Evolutionary conservation across 305 asterid genomes (phyloP), one percentile per base, ranked within the genome.

Genomic region (Solanum hybrid): DNA sequence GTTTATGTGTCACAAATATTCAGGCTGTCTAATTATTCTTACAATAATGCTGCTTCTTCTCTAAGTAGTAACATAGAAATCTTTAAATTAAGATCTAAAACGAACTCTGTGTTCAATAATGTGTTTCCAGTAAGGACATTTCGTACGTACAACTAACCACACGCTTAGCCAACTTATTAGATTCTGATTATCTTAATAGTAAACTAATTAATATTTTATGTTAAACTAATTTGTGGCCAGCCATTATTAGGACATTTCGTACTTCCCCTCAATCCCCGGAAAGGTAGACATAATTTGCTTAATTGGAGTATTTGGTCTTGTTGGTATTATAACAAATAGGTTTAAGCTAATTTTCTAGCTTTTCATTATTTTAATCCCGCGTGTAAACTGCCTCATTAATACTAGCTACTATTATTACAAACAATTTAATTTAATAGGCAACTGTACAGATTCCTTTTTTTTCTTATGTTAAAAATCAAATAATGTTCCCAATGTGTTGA

Each of bases 401-500:
- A 37, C 13, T 72, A 16, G 37, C 66, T 5, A 51, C 66, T 66
- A n/a, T 16, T 72, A 86, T 40, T 36, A 29, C 34, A 22, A 69
- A 42, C 66, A 80, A 46, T 46, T 27, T 36, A 82, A 46, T 27
- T 76, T 35, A 82, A 46, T 27, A 84, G 38, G 73, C 87, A 84
- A 84, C 73, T 84, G 40, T 32, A 46, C 87, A 84, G 87, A 84
- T 84, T 84, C 87, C 73, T 29, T 17, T 66, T 46, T 38, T 40
- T 7, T 17, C 69, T 46, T 16, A 84, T 46, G 38, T 5, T 84
- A 17, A 82, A 42, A 82, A 14, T 46, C 66, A 27, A 84, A 84
- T 46, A 46, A 14, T 84, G 38, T 51, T 6, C 87, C 40, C 87
- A 84, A 84, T 84, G 85, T 79, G 87, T 88, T 89, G 89, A 89